Base-by-base conservation (phyloP, 208 protist species). In the Porcisia hertigi region DNA sequence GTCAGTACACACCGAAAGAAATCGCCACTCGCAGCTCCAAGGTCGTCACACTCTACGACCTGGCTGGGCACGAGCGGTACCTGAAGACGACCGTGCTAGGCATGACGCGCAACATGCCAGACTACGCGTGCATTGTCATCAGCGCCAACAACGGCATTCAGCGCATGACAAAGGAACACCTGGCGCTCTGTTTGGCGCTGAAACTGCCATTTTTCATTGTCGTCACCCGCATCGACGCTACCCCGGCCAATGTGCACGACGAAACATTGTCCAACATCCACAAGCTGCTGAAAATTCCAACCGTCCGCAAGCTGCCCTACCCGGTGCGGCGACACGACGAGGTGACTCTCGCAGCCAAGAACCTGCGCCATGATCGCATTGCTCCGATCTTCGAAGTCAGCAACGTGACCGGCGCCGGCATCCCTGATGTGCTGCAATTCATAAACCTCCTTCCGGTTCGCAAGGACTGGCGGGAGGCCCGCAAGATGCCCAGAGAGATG, bases 41-140 rank as follows among this genome's bases (percentile, higher is more conserved):
- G 80, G 92, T 99, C 25, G 76, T 99, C 20, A 99, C 95, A 12
- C 92, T 99, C 47, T 98, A 99, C 66, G 98, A 99, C 84, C 86
- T 99, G 4, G 98, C 98, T 1, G 98, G 98, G 3, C 98, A 99
- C 76, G 98, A 99, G 79, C 90, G 91, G 54, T 99, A 99, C 81
- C 89, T 99, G 30, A 99, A 99, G 82, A 99, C 98, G 4, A 99
- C 98, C 1, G 92, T 99, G 41, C 92, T 94, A 49, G 98, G 98
- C 18, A 98, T 99, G 92, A 99, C 98, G n/a, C 95, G 97, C 52
- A 95, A 92, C 75, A 82, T 91, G 65, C 98, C 98, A 0, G 98
- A 99, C 84, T 99, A 98, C 86, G 90, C 89, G n/a, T 98, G 97
- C 78, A 84, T 98, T 69, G 92, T 98, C 12, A 86, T 98, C 59